Evolutionary conservation across 345 rosid genomes (phyloP).

Genomic region (Pistacia atlantica): DNA sequence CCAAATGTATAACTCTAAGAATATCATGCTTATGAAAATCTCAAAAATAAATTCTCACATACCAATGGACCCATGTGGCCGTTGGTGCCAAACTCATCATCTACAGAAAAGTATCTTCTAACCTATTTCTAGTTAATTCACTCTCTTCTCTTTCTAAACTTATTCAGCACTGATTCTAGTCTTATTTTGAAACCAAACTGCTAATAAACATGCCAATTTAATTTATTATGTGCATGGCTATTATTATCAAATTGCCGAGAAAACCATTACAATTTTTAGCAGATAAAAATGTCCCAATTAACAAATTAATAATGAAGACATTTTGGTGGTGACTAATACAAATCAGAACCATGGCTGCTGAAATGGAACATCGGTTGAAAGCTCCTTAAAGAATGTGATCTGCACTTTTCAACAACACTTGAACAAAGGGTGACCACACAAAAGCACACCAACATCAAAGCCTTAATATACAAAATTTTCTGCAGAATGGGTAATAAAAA

Average conservation of each 20-base stretch:
- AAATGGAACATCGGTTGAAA: slow-evolving; percentile 61
- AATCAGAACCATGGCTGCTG: slow-evolving; percentile 79
- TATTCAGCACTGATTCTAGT: not conserved
- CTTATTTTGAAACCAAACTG: not conserved
- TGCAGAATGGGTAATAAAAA: slow-evolving; percentile 25
- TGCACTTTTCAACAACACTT: slow-evolving; percentile 70
- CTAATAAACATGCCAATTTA: not conserved
- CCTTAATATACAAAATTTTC: slow-evolving; percentile 69
- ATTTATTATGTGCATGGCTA: no score
- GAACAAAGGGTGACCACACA: slow-evolving; percentile 76
- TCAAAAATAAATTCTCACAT: no score
- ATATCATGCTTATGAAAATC: no score
- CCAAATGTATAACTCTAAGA: no score
- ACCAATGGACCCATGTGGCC: no score
- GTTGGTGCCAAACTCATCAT: no score
- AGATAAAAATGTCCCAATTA: no score
- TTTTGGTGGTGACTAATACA: slow-evolving; percentile 27
- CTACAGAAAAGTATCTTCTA: not conserved
- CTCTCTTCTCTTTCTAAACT: not conserved
- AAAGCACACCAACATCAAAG: slow-evolving; percentile 73
- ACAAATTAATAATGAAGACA: not conserved
- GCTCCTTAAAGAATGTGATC: slow-evolving; percentile 45
- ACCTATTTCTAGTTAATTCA: not conserved
- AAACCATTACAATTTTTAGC: no score
- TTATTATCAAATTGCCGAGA: not conserved